phyloP scores from a whole-genome alignment of 768 basidiomycete genomes.

The Russula emetica region DNA sequence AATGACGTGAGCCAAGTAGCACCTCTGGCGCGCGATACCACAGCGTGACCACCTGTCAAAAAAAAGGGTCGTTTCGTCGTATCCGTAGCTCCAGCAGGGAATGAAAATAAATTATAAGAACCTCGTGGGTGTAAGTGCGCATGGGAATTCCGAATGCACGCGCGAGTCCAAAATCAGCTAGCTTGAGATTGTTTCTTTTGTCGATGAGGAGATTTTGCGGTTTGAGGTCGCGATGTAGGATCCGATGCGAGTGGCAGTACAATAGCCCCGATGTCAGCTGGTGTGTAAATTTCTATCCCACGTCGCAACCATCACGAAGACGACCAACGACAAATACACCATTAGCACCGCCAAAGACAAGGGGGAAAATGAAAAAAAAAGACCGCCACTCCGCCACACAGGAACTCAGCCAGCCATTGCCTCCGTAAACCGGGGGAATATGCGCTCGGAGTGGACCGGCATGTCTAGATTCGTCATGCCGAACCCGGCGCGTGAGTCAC shows the following conservation, averaged over 20 bases:
- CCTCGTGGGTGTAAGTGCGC: constrained; percentile 99
- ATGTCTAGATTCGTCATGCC: neutral
- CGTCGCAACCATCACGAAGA: constrained; percentile 18
- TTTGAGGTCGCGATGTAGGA: constrained; percentile 56
- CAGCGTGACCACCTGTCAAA: constrained; percentile 85
- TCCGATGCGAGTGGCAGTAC: constrained; percentile 52
- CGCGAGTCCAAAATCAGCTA: constrained; percentile 56
- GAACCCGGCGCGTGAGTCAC: constrained; percentile 10
- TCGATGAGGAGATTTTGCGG: constrained; percentile 54
- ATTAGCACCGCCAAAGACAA: constrained; percentile 3
- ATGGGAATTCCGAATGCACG: constrained; percentile 91
- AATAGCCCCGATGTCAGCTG: constrained; percentile 88
- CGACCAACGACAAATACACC: neutral
- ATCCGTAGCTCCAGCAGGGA: neutral
- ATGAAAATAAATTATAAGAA: constrained; percentile 32
- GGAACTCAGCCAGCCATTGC: neutral
- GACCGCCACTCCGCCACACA: constrained; percentile 8
- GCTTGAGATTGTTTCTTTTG: constrained; percentile 48
- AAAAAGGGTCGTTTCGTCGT: neutral
- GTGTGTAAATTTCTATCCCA: constrained; percentile 84
- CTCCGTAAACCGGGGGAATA: neutral
- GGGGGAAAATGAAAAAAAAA: neutral
- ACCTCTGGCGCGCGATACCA: constrained; percentile 99
- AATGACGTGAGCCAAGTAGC: constrained; percentile 90
- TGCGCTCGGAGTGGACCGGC: neutral